These are phyloP conservation scores for Nicotiana sylvestris DNA, from an alignment of 257 asterid species.

Conservation along the genomic window DNA sequence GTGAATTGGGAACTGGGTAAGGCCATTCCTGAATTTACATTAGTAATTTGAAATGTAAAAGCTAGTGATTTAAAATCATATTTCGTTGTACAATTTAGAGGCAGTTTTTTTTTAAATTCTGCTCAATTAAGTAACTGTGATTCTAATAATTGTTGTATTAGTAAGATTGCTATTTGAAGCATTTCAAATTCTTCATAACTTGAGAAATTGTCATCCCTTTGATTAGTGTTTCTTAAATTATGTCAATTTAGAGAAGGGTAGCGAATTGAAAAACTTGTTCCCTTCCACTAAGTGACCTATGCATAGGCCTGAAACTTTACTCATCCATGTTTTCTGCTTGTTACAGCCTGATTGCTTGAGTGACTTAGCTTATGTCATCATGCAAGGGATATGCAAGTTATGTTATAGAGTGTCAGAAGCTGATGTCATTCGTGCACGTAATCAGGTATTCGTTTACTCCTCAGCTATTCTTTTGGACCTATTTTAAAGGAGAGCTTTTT, in stretches of 20 bases:
- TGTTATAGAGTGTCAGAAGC: slow-evolving; percentile 65
- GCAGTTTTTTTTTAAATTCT: not conserved
- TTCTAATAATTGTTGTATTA: not conserved
- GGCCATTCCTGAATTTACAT: not conserved
- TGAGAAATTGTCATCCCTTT: not conserved
- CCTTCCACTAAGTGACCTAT: not conserved
- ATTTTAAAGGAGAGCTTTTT: not conserved
- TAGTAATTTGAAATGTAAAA: not conserved
- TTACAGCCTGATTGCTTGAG: slow-evolving; percentile 81
- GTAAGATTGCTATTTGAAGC: not conserved
- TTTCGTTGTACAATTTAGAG: not conserved
- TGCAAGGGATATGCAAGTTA: slow-evolving; percentile 66
- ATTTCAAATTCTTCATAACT: not conserved
- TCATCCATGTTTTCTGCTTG: slow-evolving; percentile 3
- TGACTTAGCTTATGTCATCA: slow-evolving; percentile 68
- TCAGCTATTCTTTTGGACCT: not conserved
- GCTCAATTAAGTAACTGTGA: not conserved
- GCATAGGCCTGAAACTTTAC: not conserved
- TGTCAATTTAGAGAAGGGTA: not conserved
- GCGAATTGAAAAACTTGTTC: not conserved
- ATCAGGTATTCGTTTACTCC: slow-evolving; percentile 43
- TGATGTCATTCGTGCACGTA: slow-evolving; percentile 78
- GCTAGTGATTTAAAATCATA: not conserved
- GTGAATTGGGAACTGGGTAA: not conserved
- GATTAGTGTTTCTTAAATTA: not conserved